Evolutionary conservation across 2,329 filamentous ascomycete species (phyloP), one percentile per base, ranked within the genome.

Genomic region (Pyricularia pennisetigena): DNA sequence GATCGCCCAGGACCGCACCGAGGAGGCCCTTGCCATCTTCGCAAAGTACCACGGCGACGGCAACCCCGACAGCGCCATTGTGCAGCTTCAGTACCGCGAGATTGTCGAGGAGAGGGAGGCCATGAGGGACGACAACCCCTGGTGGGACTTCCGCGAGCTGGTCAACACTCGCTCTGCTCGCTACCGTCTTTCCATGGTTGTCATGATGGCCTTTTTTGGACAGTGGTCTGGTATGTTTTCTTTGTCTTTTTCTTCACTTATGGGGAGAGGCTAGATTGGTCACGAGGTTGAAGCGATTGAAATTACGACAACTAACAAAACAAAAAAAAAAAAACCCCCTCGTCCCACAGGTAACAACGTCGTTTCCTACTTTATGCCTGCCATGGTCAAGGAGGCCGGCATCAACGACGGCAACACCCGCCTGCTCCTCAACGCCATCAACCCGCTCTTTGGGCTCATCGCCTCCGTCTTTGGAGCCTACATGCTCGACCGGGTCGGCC

Each of bases 131-230:
- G 85, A 86, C 69, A 88, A 88, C 72, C 79, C 82, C 2, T 87
- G 83, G 81, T 88, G 85, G 84, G 82, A 88, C 74, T 88, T 84
- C 77, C 76, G 82, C 10, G 84, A 85, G 70, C 76, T 87, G 23
- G 78, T 80, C 74, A 82, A 84, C 73, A 82, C 79, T 4, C 76
- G 75, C 20, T 80, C 79, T 54, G 79, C 80, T 49, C 77, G 81
- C 20, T 85, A 85, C 73, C 76, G 83, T 24, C 77, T 83, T 2
- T 79, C 79, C 72, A 81, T 85, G 74, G 81, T 85, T 2, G 75
- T 85, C 29, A 77, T 76, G 20, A 85, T 86, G 81, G 78, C 80
- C 0, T 85, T 85, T 74, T 83, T 86, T 68, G 82, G 82, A 0
- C 82, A 83, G 71, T 81, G 80, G 78, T 76, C 73, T 8, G 80